phyloP scores from a whole-genome alignment of 495 filamentous ascomycete species.

The Podospora conica region DNA sequence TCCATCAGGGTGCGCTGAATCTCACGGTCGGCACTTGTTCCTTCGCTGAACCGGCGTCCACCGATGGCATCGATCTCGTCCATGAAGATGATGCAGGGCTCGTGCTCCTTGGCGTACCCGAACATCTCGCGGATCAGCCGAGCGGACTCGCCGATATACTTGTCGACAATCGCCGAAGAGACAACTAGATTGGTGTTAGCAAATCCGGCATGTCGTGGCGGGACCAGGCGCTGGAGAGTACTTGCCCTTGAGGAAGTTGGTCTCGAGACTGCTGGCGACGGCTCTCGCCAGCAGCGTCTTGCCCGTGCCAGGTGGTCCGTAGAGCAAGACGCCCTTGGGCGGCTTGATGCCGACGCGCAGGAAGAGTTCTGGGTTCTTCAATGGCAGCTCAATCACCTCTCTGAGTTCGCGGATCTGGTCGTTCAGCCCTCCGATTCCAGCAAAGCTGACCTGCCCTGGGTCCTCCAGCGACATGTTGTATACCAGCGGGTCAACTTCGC shows the following conservation, averaged over 20 bases:
- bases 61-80: slow-evolving; percentile 99
- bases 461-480: slow-evolving; percentile 99
- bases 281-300: slow-evolving; percentile 95
- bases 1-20: slow-evolving; percentile 99
- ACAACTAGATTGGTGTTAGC: slow-evolving; percentile 57
- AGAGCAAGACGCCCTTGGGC: slow-evolving; percentile 94
- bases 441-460: slow-evolving; percentile 95
- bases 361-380: slow-evolving; percentile 99
- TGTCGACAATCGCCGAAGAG: slow-evolving; percentile 99
- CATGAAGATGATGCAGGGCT: slow-evolving; percentile 99
- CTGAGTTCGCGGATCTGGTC: slow-evolving; percentile 97
- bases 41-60: slow-evolving; percentile 94
- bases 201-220: background rate
- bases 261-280: slow-evolving; percentile 94
- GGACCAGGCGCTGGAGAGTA: background rate
- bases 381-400: slow-evolving; percentile 94
- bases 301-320: slow-evolving; percentile 95
- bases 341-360: slow-evolving; percentile 96
- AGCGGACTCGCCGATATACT: slow-evolving; percentile 98
- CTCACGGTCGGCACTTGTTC: slow-evolving; percentile 95
- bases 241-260: slow-evolving; percentile 95
- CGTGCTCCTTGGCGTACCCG: slow-evolving; percentile 98
- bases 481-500: slow-evolving; percentile 96
- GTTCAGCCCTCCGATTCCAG: slow-evolving; percentile 97
- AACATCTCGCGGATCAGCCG: slow-evolving; percentile 99